Base-by-base conservation (phyloP, 78 protist species). In the Planoprotostelium fungivorum region DNA sequence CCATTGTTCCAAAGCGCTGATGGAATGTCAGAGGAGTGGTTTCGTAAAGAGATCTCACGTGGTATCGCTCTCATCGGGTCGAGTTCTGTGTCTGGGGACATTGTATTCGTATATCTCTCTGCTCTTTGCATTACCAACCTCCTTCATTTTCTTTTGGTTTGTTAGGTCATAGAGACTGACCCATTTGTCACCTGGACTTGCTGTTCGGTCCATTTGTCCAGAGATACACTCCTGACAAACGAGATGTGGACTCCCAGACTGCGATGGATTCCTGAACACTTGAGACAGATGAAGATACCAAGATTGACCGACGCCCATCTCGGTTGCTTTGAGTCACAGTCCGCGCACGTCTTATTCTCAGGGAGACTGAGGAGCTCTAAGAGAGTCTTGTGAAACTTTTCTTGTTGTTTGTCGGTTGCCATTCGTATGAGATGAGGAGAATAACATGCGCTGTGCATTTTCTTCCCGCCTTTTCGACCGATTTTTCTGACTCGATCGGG, bases 201-300 rank as follows among this genome's bases (percentile, higher is more conserved):
- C 0, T 95, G 90, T 0, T 88, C 91, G 35, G 34, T 90, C 96
- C 96, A 94, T 84, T 94, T 90, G 87, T 94, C 96, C 35, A 94
- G 38, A 38, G 92, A 83, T 0, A 94, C 91, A 63, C 93, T 88
- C 88, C 97, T 90, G 35, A 96, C 97, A 35, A 90, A 90, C 73
- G 96, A 94, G 37, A 96, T 96, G 39, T 96, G 97, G 28, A 93
- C 95, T 31, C 97, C 97, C 5, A 96, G 39, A 28, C 91, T 90
- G 37, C 97, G 89, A 88, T 96, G 97, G 86, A 94, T 89, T 36
- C 96, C 97, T 5, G 96, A 94, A 86, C 97, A 96, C 84, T 87
- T 90, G 86, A 96, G 89, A 87, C 97, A 96, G 86, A 96, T 83
- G 88, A 94, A 96, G 31, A 89, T 84, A 23, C 96, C 97, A 34